A percentile compares a stretch with the other conserved stretches of the same genome.
These are phyloP conservation scores for Pigoraptor vietnamica DNA, from an alignment of 78 protist species.

Conservation along the genomic window DNA sequence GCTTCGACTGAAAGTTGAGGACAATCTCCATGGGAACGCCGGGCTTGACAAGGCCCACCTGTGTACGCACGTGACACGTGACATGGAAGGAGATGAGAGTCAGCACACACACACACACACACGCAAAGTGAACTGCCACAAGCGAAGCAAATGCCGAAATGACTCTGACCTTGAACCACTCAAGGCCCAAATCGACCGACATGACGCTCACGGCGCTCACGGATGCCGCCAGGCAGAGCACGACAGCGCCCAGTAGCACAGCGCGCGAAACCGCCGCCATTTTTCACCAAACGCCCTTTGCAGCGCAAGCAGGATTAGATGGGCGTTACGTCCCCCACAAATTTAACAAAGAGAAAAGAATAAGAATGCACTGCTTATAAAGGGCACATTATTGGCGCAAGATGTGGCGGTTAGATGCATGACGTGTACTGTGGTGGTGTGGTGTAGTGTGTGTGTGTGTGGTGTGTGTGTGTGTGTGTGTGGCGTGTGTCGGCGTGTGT, in stretches of 20 bases:
- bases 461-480: neutral
- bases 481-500: neutral
- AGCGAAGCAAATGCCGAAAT: neutral
- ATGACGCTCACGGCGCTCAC: neutral
- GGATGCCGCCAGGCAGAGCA: neutral
- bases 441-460: neutral
- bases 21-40: slow-evolving; percentile 10
- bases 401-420: no score
- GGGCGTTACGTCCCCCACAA: no score
- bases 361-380: no score
- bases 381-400: no score
- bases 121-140: neutral
- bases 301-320: no score
- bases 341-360: no score
- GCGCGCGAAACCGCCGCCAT: no score
- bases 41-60: neutral
- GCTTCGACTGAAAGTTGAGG: slow-evolving; percentile 55
- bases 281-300: no score
- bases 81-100: neutral
- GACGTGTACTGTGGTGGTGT: no score
- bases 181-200: neutral
- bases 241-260: neutral
- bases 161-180: neutral
- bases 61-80: neutral
- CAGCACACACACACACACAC: neutral